These are phyloP conservation scores for Periconia sp. DNA, from an alignment of 2,329 filamentous ascomycete species.

Conservation along the genomic window DNA sequence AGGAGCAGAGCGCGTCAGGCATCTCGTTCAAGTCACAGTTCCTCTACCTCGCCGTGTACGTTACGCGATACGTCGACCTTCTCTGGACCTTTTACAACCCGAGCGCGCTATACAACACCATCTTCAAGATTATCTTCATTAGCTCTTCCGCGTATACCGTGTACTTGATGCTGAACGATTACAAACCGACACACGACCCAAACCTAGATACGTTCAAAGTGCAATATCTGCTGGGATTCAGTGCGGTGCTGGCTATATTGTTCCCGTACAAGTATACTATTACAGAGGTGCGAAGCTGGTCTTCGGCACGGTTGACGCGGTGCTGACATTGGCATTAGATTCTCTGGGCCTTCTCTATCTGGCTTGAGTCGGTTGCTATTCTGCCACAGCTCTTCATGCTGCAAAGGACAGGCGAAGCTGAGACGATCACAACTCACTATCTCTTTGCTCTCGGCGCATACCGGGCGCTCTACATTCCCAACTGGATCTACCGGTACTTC, in stretches of 20 bases:
- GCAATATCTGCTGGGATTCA: conserved; percentile 86
- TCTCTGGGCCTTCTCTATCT: conserved; percentile 97
- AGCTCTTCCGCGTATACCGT: conserved; percentile 88
- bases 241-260: conserved; percentile 77
- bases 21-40: conserved; percentile 99
- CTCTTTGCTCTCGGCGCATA: conserved; percentile 92
- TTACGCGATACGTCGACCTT: conserved; percentile 90
- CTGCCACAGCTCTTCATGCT: conserved; percentile 98
- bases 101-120: conserved; percentile 77
- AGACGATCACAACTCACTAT: conserved; percentile 99
- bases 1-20: conserved; percentile 82
- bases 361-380: conserved; percentile 96
- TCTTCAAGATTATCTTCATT: conserved; percentile 97
- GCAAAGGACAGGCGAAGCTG: conserved; percentile 94
- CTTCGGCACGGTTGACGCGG: background rate
- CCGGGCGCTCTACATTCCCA: conserved; percentile 94
- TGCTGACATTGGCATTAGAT: conserved; percentile 63
- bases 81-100: conserved; percentile 83
- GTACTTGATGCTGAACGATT: conserved; percentile 97
- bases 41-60: conserved; percentile 91
- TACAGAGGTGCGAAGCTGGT: conserved; percentile 61
- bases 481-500: conserved; percentile 94
- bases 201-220: conserved; percentile 98
- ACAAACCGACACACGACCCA: conserved; percentile 96
- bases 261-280: conserved; percentile 85